phyloP scores from a whole-genome alignment of 805 yeast species.

The Pichia californica region DNA sequence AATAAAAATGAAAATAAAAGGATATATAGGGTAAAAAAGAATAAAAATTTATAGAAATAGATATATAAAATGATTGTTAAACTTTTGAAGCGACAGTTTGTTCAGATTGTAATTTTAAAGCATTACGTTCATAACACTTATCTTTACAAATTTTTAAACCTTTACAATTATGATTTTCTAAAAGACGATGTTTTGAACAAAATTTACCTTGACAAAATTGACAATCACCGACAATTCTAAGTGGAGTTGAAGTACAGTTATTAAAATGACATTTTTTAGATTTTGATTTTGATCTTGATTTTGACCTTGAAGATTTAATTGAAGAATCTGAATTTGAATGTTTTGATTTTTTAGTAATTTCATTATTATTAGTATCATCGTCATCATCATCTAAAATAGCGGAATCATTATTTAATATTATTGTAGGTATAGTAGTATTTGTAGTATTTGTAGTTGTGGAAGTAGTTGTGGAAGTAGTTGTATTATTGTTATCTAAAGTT shows the following conservation, averaged over 20 bases:
- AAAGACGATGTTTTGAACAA: conserved; percentile 79
- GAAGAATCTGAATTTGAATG: background rate
- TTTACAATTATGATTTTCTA: conserved; percentile 78
- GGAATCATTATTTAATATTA: conserved; percentile 1
- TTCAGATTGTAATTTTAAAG: conserved; percentile 73
- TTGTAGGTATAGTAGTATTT: background rate
- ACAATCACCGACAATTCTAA: conserved; percentile 74
- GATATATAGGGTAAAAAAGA: background rate
- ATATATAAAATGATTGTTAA: conserved; percentile 20
- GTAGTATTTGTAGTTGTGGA: no score
- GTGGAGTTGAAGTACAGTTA: conserved; percentile 58
- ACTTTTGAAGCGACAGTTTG: conserved; percentile 76
- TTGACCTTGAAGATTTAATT: conserved; percentile 10
- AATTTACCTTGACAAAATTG: conserved; percentile 76
- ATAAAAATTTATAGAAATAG: background rate
- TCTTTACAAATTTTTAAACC: conserved; percentile 80
- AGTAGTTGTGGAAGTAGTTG: no score
- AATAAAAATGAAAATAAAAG: background rate
- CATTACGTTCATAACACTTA: conserved; percentile 75
- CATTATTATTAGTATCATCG: background rate
- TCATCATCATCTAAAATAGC: conserved; percentile 19
- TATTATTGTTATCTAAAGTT: conserved; percentile 14
- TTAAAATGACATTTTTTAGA: conserved; percentile 45
- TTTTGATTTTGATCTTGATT: conserved; percentile 32
- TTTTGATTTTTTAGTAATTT: background rate